Evolutionary conservation across 495 filamentous ascomycete genomes (phyloP), one percentile per base, ranked within the genome.

Genomic region (Penicillium ucsense): DNA sequence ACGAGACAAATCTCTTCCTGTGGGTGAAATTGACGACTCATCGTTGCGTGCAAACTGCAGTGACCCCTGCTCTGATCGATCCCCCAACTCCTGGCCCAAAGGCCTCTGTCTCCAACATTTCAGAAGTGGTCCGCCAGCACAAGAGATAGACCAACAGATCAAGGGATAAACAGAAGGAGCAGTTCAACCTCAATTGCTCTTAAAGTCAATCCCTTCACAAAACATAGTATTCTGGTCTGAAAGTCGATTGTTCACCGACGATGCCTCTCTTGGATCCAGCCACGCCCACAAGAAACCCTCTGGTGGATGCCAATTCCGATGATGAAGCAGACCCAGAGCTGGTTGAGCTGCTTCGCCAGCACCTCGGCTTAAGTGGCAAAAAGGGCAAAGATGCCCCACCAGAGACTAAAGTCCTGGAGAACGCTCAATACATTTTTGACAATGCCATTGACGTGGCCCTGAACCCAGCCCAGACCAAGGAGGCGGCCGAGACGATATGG

Each of bases 401-500:
- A 31, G 81, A 90, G 48, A 95, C 88, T 0, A 83, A 83, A 31
- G 90, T 97, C 31, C 76, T 99, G 2, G 75, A 87, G 51, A 75
- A 76, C 47, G 90, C 92, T 31, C 80, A 91, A 66, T 88, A 82
- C 68, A 79, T 97, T 52, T 94, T 86, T 68, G 82, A 94, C 68
- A 91, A 97, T 68, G 76, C 87, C 52, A 90, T 94, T 68, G 92
- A 97, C 61, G 88, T 97, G 30, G 88, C 88, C 8, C 60, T 96
- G 27, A 83, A 88, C 64, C 84, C 86, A 62, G 74, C 77, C 34
- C 77, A 82, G 11, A 86, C 83, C 47, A 92, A 90, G 63, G 75
- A 78, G 28, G 90, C 94, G 1, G 92, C 92, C 34, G 77, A 78
- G 41, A 73, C 67, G 20, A 90, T 97, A 53, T 86, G 83, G 69